Base-by-base conservation (phyloP, 2,329 filamentous ascomycete species). In the Beauveria scarabaeidicola region DNA sequence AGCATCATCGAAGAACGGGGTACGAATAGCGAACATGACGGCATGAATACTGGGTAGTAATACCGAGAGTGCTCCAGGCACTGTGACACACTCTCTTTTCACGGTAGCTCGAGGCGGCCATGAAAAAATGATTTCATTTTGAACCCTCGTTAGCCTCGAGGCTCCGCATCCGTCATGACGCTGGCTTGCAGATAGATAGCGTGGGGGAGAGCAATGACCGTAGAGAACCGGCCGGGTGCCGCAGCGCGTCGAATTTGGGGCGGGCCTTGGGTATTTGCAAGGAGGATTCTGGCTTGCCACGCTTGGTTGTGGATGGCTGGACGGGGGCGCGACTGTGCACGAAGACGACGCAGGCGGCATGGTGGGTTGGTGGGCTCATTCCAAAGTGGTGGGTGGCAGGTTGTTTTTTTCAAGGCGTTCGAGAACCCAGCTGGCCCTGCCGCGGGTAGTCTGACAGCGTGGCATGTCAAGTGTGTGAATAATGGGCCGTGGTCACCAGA, bases 121-220 rank as follows among this genome's bases (percentile, higher is more conserved):
- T 19, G 32, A 21, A 15, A 13, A 43, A 23, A 6, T 15, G 5
- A 11, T 27, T 50, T 48, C 29, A 57, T 44, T 44, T 52, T 58
- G 44, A 25, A 25, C 48, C 23, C 21, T 29, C 29, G 38, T 51
- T 50, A 29, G 43, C 54, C 47, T 44, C 25, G 47, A 52, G 36
- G 55, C 36, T 44, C 55, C 47, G 47, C 38, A 52, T 51, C 17
- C 53, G 11, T 48, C 38, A 58, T 58, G 55, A 58, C 55, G 55
- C 55, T 52, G 55, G 46, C 55, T 43, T 44, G 55, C 55, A 58
- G 47, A 32, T 32, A 44, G 25, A 40, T 58, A 44, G 46, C 36
- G 55, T 44, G 54, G 54, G 53, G 44, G 44, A 41, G 44, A 9
- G 44, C 21, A 48, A 21, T 17, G 29, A 17, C 27, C 11, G 36